Percentiles rank a stretch among this genome's conserved stretches.
Conservation (phyloP, 2,329 filamentous ascomycete species). For the Ilyonectria mors-panacis region DNA sequence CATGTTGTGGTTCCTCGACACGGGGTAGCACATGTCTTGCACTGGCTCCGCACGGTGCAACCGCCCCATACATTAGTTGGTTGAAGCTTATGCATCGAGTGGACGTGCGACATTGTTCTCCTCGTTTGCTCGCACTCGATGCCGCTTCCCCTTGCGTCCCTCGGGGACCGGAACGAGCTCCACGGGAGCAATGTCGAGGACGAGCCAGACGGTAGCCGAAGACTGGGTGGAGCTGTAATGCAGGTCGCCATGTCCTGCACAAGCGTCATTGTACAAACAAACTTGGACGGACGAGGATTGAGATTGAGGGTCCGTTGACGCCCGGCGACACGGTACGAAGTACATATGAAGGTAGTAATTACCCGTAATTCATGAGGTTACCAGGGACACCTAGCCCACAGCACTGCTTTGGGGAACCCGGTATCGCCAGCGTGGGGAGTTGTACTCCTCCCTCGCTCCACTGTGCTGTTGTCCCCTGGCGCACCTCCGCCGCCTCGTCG, state of each 20-base stretch:
- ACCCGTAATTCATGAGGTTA: background rate
- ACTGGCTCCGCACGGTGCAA: constrained; percentile 28
- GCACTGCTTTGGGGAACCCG: constrained; percentile 19
- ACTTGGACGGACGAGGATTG: background rate
- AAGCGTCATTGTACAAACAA: constrained; percentile 14
- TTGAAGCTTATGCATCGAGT: background rate
- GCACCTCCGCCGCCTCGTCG: constrained; percentile 18
- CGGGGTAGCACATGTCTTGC: constrained; percentile 20
- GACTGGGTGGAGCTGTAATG: background rate
- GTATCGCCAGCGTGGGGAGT: constrained; percentile 27
- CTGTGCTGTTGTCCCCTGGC: constrained; percentile 6
- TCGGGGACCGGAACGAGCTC: background rate
- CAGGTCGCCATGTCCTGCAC: constrained; percentile 14
- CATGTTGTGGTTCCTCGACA: constrained; percentile 12
- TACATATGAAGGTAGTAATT: background rate
- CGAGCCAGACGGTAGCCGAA: background rate
- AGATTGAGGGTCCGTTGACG: constrained; percentile 4
- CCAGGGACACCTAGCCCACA: constrained; percentile 1
- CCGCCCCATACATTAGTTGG: background rate
- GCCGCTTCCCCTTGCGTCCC: constrained; percentile 7
- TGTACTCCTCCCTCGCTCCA: constrained; percentile 12
- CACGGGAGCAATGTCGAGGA: background rate
- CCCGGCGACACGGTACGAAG: constrained; percentile 1
- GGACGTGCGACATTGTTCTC: background rate
- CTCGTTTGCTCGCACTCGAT: constrained; percentile 2